A percentile compares a stretch with the other conserved stretches of the same genome.
Conservation (phyloP, 768 basidiomycete genomes). For the Mycena alexandri region DNA sequence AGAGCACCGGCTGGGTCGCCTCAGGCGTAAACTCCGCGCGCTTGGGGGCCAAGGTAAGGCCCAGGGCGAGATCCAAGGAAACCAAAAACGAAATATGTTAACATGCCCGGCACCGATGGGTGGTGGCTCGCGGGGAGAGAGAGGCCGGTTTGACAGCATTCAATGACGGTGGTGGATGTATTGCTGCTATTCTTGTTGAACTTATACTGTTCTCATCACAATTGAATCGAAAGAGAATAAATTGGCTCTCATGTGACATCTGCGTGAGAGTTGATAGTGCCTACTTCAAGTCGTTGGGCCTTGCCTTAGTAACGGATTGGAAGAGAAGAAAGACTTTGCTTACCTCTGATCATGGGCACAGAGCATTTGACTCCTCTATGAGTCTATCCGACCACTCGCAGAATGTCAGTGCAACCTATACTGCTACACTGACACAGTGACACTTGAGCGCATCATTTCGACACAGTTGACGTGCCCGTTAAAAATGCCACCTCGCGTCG, state of each 20-base stretch:
- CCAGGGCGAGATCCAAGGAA: too few species aligned
- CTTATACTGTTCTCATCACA: background rate
- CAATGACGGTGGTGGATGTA: background rate
- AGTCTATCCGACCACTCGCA: background rate
- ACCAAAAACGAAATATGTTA: too few species aligned
- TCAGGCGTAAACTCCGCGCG: too few species aligned
- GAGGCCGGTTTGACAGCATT: background rate
- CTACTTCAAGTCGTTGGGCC: background rate
- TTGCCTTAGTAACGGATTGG: background rate
- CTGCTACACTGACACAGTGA: background rate
- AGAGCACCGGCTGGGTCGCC: too few species aligned
- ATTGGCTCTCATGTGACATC: constrained; percentile 1
- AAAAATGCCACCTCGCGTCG: background rate
- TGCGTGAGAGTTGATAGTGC: constrained; percentile 21
- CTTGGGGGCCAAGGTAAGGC: background rate
- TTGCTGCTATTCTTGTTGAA: too few species aligned
- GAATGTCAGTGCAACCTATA: constrained; percentile 1
- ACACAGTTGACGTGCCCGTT: background rate
- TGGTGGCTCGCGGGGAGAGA: background rate
- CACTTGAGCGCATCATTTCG: constrained; percentile 11
- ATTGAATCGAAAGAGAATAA: background rate
- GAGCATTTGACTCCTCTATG: background rate
- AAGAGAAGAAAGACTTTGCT: too few species aligned
- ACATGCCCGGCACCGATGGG: background rate
- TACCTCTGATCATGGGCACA: too few species aligned